Base-by-base conservation (phyloP, 768 basidiomycete species). In the Pulveroboletus frians region DNA sequence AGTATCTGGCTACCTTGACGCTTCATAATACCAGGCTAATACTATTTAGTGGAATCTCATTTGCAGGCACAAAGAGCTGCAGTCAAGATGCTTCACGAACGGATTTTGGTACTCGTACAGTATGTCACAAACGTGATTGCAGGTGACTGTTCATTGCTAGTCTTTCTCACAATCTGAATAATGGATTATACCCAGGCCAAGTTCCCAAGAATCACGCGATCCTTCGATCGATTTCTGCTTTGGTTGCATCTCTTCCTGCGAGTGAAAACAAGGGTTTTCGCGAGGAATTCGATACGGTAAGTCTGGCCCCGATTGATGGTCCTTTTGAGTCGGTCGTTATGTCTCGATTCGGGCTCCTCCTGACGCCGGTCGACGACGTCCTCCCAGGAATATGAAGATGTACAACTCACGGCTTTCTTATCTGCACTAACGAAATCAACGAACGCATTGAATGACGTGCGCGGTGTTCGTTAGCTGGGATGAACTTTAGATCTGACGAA, bases 11-110 rank as follows among this genome's bases (percentile, higher is more conserved):
- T 7, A 30, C 39, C 51, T 53, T 23, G 14, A 10, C 11, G 1
- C 9, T 37, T 26, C 18, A 9, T 38, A 18, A 15, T 30, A 37
- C 29, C 39, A 39, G 43, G 30, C 41, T 55, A 50, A 45, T 39
- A 41, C 13, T 54, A 20, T 7, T 26, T 62, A 97, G 95, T 98
- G 69, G 84, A 94, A 59, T 88, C 90, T 0, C 87, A 92, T 70
- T 72, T 98, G 43, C 85, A 88, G 50, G 87, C 93, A 2, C 94
- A 97, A 69, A 78, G 93, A 54, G 91, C 93, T 42, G 96, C 96
- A 10, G 85, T 99, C 46, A 87, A 92, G 64, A 98, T 98, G 96
- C 76, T 99, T 46, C 84, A 93, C 59, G 92, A 96, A 56, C 83
- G 96, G 42, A 89, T 98, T 42, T 55, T 84, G 42, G 72, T 94